Percentiles rank a stretch among this genome's conserved stretches.
These are phyloP conservation scores for Botrytis sinoallii DNA, from an alignment of 2,329 filamentous ascomycete species.

Conservation along the genomic window DNA sequence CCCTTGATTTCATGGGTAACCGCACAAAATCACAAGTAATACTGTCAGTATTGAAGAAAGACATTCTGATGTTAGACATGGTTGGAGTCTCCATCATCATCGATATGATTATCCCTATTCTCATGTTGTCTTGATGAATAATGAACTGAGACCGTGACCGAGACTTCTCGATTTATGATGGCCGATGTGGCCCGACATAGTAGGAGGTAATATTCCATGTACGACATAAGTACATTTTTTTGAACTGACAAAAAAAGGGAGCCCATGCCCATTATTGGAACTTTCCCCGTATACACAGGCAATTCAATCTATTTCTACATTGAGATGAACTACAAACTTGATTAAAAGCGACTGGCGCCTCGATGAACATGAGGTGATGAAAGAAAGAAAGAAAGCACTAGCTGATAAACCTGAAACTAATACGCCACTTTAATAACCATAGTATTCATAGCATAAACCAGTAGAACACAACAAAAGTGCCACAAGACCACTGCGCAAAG, in stretches of 20 bases:
- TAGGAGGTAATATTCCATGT: not conserved
- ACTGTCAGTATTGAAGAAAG: slow-evolving; percentile 1
- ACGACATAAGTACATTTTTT: not conserved
- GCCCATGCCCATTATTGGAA: not conserved
- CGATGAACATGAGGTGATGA: not conserved
- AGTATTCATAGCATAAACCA: not conserved
- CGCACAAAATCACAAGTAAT: not conserved
- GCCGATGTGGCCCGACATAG: not conserved
- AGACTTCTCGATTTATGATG: slow-evolving; percentile 8
- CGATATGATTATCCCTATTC: not conserved
- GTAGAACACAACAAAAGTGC: not conserved
- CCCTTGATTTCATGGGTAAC: not conserved
- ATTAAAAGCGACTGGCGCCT: not conserved
- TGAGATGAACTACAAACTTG: not conserved
- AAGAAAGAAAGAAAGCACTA: not conserved
- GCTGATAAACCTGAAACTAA: slow-evolving; percentile 1
- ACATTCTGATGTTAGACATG: slow-evolving; percentile 4
- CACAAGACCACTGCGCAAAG: slow-evolving; percentile 1
- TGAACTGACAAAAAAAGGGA: not conserved
- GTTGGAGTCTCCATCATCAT: not conserved
- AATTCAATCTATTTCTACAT: not conserved
- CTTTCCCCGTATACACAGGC: not conserved
- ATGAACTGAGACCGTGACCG: slow-evolving; percentile 14
- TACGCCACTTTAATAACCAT: not conserved
- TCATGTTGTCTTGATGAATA: slow-evolving; percentile 1